Conservation (phyloP, 129 eudicot species). For the Flaveria sonorensis region DNA sequence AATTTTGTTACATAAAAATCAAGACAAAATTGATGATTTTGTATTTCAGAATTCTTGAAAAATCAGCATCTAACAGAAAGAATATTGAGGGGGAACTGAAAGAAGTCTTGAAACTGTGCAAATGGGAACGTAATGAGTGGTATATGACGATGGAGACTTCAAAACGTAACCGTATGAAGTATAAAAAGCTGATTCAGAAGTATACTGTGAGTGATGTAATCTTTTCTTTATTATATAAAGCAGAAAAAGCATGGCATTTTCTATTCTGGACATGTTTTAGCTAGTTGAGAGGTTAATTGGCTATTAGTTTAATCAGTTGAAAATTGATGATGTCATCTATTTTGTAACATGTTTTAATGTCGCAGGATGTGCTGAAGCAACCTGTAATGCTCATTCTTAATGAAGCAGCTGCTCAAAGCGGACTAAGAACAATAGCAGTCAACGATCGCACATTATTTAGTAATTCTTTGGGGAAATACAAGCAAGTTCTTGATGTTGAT, state of each 20-base stretch:
- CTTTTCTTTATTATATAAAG: neutral
- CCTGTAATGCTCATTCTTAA: slow-evolving; percentile 62
- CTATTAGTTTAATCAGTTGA: neutral
- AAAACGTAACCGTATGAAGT: slow-evolving; percentile 64
- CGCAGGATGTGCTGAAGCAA: slow-evolving; percentile 76
- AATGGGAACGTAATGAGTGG: slow-evolving; percentile 70
- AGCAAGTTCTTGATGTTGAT: slow-evolving; percentile 47
- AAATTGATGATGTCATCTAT: neutral
- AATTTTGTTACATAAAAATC: neutral
- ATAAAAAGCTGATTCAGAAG: slow-evolving; percentile 67
- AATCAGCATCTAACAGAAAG: slow-evolving; percentile 52
- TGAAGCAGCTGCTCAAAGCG: slow-evolving; percentile 56
- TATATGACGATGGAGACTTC: slow-evolving; percentile 59
- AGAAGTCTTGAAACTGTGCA: slow-evolving; percentile 59
- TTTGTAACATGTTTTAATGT: slow-evolving; percentile 7
- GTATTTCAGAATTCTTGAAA: slow-evolving; percentile 53
- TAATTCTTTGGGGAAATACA: slow-evolving; percentile 52
- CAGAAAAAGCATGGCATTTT: neutral
- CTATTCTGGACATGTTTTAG: neutral
- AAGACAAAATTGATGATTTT: neutral
- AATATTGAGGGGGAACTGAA: slow-evolving; percentile 63
- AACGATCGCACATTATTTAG: slow-evolving; percentile 23
- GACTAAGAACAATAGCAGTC: slow-evolving; percentile 30
- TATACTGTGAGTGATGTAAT: slow-evolving; percentile 63
- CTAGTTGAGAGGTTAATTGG: neutral